Conservation (phyloP, 1,284 basidiomycete genomes). For the Ustilago trichophora region DNA sequence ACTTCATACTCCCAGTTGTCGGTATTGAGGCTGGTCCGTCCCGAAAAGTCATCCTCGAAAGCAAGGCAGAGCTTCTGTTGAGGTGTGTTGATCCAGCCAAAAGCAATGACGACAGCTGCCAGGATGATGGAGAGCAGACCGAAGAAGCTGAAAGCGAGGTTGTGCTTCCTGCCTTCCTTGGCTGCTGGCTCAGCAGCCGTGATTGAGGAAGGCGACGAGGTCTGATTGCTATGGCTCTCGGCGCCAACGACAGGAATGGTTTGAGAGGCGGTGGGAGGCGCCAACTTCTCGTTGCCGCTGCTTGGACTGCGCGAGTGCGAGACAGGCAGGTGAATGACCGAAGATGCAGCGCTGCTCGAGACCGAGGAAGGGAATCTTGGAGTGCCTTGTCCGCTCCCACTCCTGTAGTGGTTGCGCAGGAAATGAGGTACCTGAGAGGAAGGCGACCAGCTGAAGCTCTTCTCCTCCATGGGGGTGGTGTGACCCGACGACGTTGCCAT, state of each 20-base stretch:
- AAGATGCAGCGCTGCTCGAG: constrained; percentile 20
- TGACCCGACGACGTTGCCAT: constrained; percentile 24
- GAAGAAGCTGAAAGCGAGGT: constrained; percentile 29
- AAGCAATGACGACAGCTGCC: constrained; percentile 23
- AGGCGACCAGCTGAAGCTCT: constrained; percentile 25
- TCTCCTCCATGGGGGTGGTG: constrained; percentile 17
- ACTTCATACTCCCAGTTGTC: constrained; percentile 77
- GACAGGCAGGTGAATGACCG: constrained; percentile 13
- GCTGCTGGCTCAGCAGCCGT: constrained; percentile 5
- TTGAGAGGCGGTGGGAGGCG: not conserved
- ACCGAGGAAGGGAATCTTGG: constrained; percentile 11
- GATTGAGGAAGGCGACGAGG: constrained; percentile 8
- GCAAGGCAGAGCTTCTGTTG: constrained; percentile 29
- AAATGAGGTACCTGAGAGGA: constrained; percentile 30
- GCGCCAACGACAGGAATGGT: constrained; percentile 9
- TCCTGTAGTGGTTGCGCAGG: constrained; percentile 25
- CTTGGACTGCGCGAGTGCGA: constrained; percentile 10
- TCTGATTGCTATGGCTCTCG: not conserved
- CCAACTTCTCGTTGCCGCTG: constrained; percentile 12
- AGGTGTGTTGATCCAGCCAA: constrained; percentile 32
- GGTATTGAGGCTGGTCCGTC: constrained; percentile 17
- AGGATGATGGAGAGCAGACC: constrained; percentile 21
- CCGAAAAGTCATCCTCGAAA: constrained; percentile 22
- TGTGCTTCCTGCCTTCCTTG: constrained; percentile 21
- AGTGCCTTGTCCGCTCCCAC: not conserved